These are phyloP conservation scores for Spergularia marina DNA, from an alignment of 148 eudicot species.

Conservation along the genomic window DNA sequence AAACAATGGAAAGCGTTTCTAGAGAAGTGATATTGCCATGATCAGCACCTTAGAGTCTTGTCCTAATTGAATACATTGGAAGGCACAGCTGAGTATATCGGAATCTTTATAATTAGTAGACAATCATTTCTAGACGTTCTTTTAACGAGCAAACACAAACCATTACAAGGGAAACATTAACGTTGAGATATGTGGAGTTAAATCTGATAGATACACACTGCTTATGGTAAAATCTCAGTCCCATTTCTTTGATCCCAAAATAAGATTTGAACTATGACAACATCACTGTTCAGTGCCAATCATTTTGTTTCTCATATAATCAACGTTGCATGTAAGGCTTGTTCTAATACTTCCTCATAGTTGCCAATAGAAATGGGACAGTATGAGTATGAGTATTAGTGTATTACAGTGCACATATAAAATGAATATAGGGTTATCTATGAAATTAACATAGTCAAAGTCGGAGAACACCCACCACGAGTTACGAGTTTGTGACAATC, in stretches of 20 bases:
- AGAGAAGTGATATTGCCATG: neutral
- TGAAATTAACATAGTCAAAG: neutral
- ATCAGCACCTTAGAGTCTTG: neutral
- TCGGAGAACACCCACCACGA: neutral
- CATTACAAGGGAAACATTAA: neutral
- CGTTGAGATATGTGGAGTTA: neutral
- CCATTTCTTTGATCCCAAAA: neutral
- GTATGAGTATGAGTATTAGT: no score
- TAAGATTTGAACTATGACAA: neutral
- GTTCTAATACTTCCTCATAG: neutral
- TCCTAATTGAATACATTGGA: neutral
- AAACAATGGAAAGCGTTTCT: neutral
- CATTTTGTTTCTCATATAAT: neutral
- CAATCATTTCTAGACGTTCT: neutral
- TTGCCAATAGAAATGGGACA: neutral
- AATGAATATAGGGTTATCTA: neutral
- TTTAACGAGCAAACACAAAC: neutral
- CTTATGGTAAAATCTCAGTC: neutral
- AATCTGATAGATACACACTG: neutral
- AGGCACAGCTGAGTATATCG: neutral
- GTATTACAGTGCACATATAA: neutral
- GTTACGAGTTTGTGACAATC: neutral
- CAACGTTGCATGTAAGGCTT: neutral
- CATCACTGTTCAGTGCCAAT: neutral
- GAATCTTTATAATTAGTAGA: neutral